A percentile compares a stretch with the other conserved stretches of the same genome.
These are phyloP conservation scores for Scleroderma bovista DNA, from an alignment of 768 basidiomycete species.

Conservation along the genomic window DNA sequence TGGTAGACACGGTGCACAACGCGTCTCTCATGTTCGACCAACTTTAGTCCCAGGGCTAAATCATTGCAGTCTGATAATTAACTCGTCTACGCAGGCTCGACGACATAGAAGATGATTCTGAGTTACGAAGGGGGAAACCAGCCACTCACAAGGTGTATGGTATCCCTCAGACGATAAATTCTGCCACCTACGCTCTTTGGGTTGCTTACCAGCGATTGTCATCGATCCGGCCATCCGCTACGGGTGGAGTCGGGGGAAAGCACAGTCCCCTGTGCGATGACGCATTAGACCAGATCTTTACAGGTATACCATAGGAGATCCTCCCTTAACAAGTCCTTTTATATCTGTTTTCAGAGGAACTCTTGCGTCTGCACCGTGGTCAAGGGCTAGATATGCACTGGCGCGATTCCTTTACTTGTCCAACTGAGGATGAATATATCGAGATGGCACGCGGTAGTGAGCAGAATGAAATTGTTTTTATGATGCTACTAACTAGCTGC, in stretches of 20 bases:
- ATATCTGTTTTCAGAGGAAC: constrained; percentile 33
- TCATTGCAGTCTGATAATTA: not conserved
- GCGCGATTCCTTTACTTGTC: constrained; percentile 82
- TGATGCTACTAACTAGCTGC: not conserved
- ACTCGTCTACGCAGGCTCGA: constrained; percentile 54
- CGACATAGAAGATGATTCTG: constrained; percentile 87
- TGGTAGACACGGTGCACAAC: constrained; percentile 87
- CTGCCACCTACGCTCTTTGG: constrained; percentile 92
- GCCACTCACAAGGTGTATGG: constrained; percentile 97
- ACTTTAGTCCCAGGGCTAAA: not conserved
- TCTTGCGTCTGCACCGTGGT: constrained; percentile 81
- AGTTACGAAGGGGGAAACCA: constrained; percentile 75
- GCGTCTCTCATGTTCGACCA: constrained; percentile 74
- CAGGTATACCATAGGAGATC: constrained; percentile 36
- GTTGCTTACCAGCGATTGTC: constrained; percentile 80
- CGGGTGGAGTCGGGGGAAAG: not conserved
- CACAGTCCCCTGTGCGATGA: constrained; percentile 26
- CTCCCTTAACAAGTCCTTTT: not conserved
- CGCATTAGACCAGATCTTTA: constrained; percentile 67
- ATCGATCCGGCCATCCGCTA: constrained; percentile 3
- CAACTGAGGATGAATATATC: constrained; percentile 88
- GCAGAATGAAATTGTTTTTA: constrained; percentile 23
- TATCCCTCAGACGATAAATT: constrained; percentile 89
- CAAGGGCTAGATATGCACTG: constrained; percentile 89
- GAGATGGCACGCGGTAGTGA: constrained; percentile 92